A percentile compares a stretch with the other conserved stretches of the same genome.
Conservation (phyloP, 2,329 filamentous ascomycete species). For the Magnaporthiopsis rhizophila region DNA sequence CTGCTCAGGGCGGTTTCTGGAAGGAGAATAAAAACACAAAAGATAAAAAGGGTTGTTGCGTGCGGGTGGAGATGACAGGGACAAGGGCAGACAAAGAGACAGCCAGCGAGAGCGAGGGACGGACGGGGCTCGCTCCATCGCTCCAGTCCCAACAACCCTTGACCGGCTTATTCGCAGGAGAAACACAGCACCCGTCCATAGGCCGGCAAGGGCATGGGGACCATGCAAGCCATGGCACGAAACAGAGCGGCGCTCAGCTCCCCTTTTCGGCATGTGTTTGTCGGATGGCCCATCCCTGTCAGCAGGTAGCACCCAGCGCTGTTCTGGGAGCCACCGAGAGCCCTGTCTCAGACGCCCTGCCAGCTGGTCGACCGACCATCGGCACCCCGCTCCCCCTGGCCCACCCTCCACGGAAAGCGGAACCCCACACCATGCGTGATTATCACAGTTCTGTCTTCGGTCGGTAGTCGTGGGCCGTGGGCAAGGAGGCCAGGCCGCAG, state of each 20-base stretch:
- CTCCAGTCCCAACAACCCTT: neutral
- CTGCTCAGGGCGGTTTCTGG: neutral
- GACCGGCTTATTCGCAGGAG: neutral
- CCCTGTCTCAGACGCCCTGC: neutral
- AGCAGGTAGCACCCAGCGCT: neutral
- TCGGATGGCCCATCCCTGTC: neutral
- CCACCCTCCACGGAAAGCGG: neutral
- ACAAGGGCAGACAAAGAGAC: neutral
- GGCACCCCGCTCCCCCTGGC: too few species aligned
- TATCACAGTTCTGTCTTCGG: neutral
- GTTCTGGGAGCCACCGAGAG: neutral
- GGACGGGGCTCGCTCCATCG: too few species aligned
- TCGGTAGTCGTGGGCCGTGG: neutral
- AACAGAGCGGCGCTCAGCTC: conserved; percentile 6
- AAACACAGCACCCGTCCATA: neutral
- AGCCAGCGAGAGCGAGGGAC: neutral
- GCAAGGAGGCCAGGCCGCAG: neutral
- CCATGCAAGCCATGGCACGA: neutral
- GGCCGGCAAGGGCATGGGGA: neutral
- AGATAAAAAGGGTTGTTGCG: neutral
- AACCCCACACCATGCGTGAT: neutral
- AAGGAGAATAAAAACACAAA: neutral
- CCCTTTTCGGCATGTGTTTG: conserved; percentile 5
- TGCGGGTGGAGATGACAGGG: neutral
- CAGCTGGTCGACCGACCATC: neutral